Evolutionary conservation across 768 basidiomycete species (phyloP), one percentile per base, ranked within the genome.

Genomic region (Rubroboletus satanas): DNA sequence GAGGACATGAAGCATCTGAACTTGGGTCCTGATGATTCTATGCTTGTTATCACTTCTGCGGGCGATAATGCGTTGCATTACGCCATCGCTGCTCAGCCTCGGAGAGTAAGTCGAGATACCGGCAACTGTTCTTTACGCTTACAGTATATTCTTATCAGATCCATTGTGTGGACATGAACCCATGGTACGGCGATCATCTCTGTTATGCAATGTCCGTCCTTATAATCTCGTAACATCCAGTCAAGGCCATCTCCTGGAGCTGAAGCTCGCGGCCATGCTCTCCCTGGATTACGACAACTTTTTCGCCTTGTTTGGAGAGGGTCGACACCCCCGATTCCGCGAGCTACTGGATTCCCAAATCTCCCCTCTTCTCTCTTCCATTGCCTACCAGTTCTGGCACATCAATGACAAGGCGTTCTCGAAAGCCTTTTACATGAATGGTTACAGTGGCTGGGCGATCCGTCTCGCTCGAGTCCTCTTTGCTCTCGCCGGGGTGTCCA

Each of bases 31-130:
- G 76, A 84, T 12, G 88, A 91, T 70, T 78, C 82, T 1, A 78
- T 90, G 65, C 76, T 90, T 12, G 82, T 84, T 17, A 89, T 91
- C 62, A 90, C 88, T 1, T 84, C 82, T 48, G 89, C 87, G 3
- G 88, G 88, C 0, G 88, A 90, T 68, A 91, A 91, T 66, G 85
- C 87, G 3, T 73, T 91, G 35, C 87, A 90, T 65, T 91, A 91
- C 58, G 87, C 87, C 8, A 83, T 87, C 52, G 77, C 76, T n/a
- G 83, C 81, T 2, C 67, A 75, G 31, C 85, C 85, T 3, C 74
- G 80, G 52, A 73, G 79, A 45, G 80, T 81, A 56, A 46, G 76
- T 62, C 29, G 43, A 47, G 33, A 41, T 48, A 7, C 28, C 38
- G 2, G 7, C 28, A 8, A 33, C 26, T 15, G 7, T 59, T 57